phyloP scores from a whole-genome alignment of 805 yeast species.

The Kluyveromyces starmeri region DNA sequence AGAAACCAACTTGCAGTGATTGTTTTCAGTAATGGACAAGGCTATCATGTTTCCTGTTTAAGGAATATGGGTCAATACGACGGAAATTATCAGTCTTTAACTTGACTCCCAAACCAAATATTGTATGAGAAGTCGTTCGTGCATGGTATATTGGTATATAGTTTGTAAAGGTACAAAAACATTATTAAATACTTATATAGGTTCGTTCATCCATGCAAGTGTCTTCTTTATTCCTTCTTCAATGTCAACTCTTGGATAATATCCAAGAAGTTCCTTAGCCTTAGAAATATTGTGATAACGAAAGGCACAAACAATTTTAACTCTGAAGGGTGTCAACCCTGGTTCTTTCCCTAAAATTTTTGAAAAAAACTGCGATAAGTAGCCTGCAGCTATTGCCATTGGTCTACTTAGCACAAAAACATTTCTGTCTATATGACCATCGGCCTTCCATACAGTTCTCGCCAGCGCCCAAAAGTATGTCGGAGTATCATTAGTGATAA shows the following conservation, averaged over 20 bases:
- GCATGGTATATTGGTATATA: too few species aligned
- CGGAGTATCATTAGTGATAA: conserved; percentile 90
- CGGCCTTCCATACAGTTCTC: conserved; percentile 94
- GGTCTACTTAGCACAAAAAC: conserved; percentile 64
- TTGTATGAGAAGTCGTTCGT: too few species aligned
- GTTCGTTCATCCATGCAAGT: conserved; percentile 82
- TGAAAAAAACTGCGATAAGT: conserved; percentile 66
- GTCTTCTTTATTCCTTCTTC: conserved; percentile 76
- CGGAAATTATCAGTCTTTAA: conserved; percentile 15
- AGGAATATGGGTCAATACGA: conserved; percentile 22
- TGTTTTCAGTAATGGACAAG: conserved; percentile 25
- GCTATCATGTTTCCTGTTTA: conserved; percentile 23
- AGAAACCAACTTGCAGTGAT: conserved; percentile 6
- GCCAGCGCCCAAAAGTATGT: conserved; percentile 96
- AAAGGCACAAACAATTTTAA: conserved; percentile 80
- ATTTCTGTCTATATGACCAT: conserved; percentile 67
- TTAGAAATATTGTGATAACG: conserved; percentile 89
- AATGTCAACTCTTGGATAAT: conserved; percentile 67
- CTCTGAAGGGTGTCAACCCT: conserved; percentile 93
- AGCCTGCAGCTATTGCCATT: conserved; percentile 75
- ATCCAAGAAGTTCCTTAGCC: conserved; percentile 72
- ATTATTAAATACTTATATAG: conserved; percentile 10
- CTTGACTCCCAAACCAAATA: too few species aligned
- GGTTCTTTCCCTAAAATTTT: conserved; percentile 73
- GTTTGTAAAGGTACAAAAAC: too few species aligned